Percentiles rank a stretch among this genome's conserved stretches.
Conservation (phyloP, 2,329 filamentous ascomycete species). For the Thielaviopsis ethacetica region DNA sequence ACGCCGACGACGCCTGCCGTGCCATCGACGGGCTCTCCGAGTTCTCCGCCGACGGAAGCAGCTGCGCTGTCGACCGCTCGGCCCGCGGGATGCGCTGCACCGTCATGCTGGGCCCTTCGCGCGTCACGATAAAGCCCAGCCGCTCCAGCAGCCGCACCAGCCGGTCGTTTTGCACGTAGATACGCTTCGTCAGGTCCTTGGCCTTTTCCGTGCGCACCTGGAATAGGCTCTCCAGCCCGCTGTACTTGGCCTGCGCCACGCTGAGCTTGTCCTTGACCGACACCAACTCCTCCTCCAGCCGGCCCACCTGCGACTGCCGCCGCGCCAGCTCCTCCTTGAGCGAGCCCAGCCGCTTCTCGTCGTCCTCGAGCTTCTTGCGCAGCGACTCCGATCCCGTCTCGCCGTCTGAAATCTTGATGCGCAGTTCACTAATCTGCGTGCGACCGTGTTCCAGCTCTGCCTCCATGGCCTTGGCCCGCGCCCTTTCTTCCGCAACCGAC, state of each 20-base stretch:
- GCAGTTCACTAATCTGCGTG: constrained; percentile 49
- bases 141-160: constrained; percentile 72
- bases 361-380: constrained; percentile 56
- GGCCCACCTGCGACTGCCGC: constrained; percentile 58
- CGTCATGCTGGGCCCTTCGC: constrained; percentile 54
- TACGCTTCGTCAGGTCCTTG: constrained; percentile 67
- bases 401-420: constrained; percentile 60
- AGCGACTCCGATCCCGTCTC: constrained; percentile 71
- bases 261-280: constrained; percentile 50
- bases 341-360: constrained; percentile 52
- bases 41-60: constrained; percentile 40
- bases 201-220: constrained; percentile 56
- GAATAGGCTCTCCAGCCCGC: constrained; percentile 38
- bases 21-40: constrained; percentile 38
- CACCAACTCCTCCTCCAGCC: constrained; percentile 59
- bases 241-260: constrained; percentile 33
- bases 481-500: constrained; percentile 33
- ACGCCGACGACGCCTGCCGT: constrained; percentile 38
- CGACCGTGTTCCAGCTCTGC: constrained; percentile 46
- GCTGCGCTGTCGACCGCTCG: constrained; percentile 32
- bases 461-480: constrained; percentile 37
- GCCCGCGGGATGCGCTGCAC: constrained; percentile 55
- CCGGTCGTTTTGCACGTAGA: constrained; percentile 73
- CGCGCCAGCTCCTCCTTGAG: constrained; percentile 57
- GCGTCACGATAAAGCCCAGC: constrained; percentile 66